phyloP scores from a whole-genome alignment of 768 basidiomycete species.

The Galerina sulciceps region DNA sequence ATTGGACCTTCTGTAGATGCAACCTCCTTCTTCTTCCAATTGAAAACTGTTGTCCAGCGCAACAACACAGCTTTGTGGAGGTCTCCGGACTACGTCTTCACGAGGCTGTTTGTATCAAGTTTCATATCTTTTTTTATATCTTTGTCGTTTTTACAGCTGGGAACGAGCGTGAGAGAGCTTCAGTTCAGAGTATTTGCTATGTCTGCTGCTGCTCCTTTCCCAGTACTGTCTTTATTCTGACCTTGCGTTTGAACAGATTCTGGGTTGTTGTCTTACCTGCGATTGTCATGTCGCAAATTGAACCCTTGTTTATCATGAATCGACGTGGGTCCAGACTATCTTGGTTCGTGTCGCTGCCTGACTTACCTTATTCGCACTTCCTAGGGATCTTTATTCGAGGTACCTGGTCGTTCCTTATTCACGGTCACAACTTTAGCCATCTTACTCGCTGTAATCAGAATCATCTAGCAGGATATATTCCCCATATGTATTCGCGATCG shows the following conservation, averaged over 20 bases:
- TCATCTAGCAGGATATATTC: slow-evolving; percentile 87
- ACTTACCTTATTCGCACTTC: background rate
- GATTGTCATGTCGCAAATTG: slow-evolving; percentile 79
- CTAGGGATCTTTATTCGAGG: slow-evolving; percentile 44
- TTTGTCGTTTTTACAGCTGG: slow-evolving; percentile 79
- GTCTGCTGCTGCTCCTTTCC: slow-evolving; percentile 39
- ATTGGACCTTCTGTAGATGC: slow-evolving; percentile 51
- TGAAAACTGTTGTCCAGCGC: slow-evolving; percentile 66
- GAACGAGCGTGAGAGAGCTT: slow-evolving; percentile 63
- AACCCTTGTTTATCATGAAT: slow-evolving; percentile 82
- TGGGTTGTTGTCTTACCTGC: slow-evolving; percentile 72
- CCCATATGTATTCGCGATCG: slow-evolving; percentile 82
- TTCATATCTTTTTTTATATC: slow-evolving; percentile 75
- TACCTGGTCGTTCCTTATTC: background rate
- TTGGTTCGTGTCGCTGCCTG: background rate
- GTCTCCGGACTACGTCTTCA: slow-evolving; percentile 86
- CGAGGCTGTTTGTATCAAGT: slow-evolving; percentile 75
- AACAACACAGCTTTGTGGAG: slow-evolving; percentile 80
- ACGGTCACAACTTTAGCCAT: background rate
- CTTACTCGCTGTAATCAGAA: slow-evolving; percentile 40
- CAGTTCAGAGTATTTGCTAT: slow-evolving; percentile 84
- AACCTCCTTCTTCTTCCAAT: slow-evolving; percentile 76
- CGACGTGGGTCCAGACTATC: slow-evolving; percentile 39
- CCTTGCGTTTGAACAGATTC: slow-evolving; percentile 43
- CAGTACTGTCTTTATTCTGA: background rate